Conservation (phyloP, 768 basidiomycete genomes). For the Lactifluus pinguis region DNA sequence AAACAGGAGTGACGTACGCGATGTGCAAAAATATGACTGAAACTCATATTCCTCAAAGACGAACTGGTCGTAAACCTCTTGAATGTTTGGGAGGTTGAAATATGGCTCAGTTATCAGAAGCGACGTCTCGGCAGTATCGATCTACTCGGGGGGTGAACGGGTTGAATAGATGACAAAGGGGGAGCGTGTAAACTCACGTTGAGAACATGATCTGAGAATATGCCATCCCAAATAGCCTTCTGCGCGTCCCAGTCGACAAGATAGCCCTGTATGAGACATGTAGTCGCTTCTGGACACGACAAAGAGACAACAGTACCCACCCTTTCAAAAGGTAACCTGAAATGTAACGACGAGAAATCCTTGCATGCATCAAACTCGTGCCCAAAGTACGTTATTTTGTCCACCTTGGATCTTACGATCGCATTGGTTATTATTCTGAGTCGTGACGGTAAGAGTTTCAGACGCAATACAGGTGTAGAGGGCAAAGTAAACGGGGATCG, state of each 20-base stretch:
- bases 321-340: constrained; percentile 82
- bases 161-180: constrained; percentile 12
- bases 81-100: constrained; percentile 87
- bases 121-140: constrained; percentile 62
- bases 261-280: constrained; percentile 56
- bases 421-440: constrained; percentile 72
- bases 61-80: constrained; percentile 91
- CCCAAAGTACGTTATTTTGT: constrained; percentile 74
- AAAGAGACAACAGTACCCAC: constrained; percentile 32
- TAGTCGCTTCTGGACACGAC: constrained; percentile 16
- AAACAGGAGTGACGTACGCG: constrained; percentile 47
- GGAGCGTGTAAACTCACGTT: constrained; percentile 37
- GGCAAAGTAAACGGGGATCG: background rate
- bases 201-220: constrained; percentile 67
- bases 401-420: constrained; percentile 75
- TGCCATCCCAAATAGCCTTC: constrained; percentile 87
- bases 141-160: constrained; percentile 31
- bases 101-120: constrained; percentile 90
- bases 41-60: constrained; percentile 97
- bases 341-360: constrained; percentile 75
- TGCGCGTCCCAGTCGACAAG: constrained; percentile 93
- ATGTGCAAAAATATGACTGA: constrained; percentile 65
- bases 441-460: background rate
- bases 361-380: constrained; percentile 72
- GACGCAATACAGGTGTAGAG: background rate